Evolutionary conservation across 768 basidiomycete genomes (phyloP), one percentile per base, ranked within the genome.

Genomic region (Flagelloscypha sp.): DNA sequence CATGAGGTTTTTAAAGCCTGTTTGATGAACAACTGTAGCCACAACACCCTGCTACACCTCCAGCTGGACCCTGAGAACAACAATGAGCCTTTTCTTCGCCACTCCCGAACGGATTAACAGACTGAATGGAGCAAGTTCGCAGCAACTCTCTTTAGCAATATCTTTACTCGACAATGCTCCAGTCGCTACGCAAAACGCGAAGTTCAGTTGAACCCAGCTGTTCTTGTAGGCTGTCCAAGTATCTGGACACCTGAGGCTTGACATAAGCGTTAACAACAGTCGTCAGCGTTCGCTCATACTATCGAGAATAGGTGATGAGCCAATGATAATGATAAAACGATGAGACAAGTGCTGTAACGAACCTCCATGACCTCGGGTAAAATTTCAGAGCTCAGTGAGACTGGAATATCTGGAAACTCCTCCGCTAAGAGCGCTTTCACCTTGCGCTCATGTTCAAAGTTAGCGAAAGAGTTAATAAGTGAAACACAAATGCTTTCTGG

Each of bases 231-330:
- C 45, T 49, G 20, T 45, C 37, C 9, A 55, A 40, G 32, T 55
- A 55, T 19, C 38, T 42, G 15, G 45, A 42, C 16, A 55, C 50
- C 23, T 46, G 41, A 7, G 54, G 54, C 16, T 53, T 53, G 16
- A 55, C 50, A 37, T 54, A 54, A 3, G 54, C 50, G 38, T 51
- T 50, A 6, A 49, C 54, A 21, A 55, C 52, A 1, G 52, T 49
- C 1, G 54, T 55, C 30, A 55, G 42, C 10, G 54, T 54, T 20
- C 54, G 37, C 36, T 53, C 53, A 30, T 55, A 55, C 30, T n/a
- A n/a, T n/a, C n/a, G n/a, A n/a, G n/a, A n/a, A n/a, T n/a, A n/a
- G n/a, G n/a, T n/a, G n/a, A n/a, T n/a, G n/a, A n/a, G n/a, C n/a
- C n/a, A n/a, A n/a, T n/a, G n/a, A n/a, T n/a, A n/a, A n/a, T n/a